Conservation (phyloP, 1,284 basidiomycete genomes). For the Microbotryum violaceum region DNA sequence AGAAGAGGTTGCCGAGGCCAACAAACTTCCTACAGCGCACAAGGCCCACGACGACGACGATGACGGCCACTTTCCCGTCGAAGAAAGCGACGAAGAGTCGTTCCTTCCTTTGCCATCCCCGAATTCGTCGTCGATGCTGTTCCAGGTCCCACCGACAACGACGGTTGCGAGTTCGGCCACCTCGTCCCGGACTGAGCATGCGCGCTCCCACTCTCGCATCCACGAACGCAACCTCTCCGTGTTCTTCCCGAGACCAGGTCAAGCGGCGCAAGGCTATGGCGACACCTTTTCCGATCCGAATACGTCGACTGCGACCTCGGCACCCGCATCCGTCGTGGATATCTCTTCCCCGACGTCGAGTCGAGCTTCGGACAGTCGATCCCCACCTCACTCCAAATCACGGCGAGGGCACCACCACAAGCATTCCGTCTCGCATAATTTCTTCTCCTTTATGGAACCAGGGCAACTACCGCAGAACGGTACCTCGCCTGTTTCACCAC, state of each 20-base stretch:
- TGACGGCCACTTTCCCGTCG: not conserved
- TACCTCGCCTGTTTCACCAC: not conserved
- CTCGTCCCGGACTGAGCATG: constrained; percentile 37
- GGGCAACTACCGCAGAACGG: not conserved
- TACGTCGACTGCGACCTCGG: not conserved
- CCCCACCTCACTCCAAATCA: not conserved
- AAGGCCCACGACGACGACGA: not conserved
- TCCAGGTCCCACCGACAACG: not conserved
- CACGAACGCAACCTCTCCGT: constrained; percentile 85
- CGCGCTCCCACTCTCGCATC: constrained; percentile 59
- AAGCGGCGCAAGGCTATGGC: constrained; percentile 53
- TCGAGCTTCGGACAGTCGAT: not conserved
- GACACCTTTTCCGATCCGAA: constrained; percentile 56
- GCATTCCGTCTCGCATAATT: constrained; percentile 86
- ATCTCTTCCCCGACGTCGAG: not conserved
- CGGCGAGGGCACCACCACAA: constrained; percentile 52
- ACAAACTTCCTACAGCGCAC: not conserved
- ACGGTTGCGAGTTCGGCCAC: not conserved
- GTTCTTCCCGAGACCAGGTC: constrained; percentile 77
- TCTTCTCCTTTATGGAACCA: constrained; percentile 72
- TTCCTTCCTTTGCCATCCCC: not conserved
- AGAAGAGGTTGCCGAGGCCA: not conserved
- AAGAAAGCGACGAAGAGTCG: constrained; percentile 3
- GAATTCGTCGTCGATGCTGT: not conserved
- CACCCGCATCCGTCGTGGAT: not conserved